These are phyloP conservation scores for Quercus ilex DNA, from an alignment of 306 rosid species.

Conservation along the genomic window DNA sequence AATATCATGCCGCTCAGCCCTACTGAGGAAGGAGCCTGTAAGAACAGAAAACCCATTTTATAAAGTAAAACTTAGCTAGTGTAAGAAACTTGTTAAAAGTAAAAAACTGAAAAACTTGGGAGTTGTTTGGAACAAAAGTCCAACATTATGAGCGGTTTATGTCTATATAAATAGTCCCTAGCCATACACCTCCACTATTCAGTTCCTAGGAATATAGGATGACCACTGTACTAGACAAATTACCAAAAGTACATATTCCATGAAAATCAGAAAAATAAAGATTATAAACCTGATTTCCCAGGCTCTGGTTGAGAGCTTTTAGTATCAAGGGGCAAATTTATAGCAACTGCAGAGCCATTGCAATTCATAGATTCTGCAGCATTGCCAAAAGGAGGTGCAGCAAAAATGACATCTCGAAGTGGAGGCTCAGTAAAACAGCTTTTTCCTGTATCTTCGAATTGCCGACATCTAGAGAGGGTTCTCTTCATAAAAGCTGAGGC, in stretches of 20 bases:
- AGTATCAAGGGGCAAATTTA: conserved; percentile 12
- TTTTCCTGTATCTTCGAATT: conserved; percentile 59
- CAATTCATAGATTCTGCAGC: conserved; percentile 34
- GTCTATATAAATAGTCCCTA: not conserved
- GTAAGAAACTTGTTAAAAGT: not conserved
- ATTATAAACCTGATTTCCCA: conserved; percentile 40
- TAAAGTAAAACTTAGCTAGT: not conserved
- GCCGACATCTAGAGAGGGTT: conserved; percentile 65
- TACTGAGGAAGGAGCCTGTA: conserved; percentile 54
- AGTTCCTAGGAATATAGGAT: not conserved
- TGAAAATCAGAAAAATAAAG: not conserved
- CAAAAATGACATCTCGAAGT: conserved; percentile 51
- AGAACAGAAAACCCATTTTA: conserved; percentile 21
- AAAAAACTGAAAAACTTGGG: not conserved
- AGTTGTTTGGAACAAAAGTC: not conserved
- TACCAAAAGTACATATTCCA: conserved; percentile 10
- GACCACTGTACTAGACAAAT: conserved; percentile 10
- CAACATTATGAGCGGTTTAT: not conserved
- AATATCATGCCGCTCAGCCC: conserved; percentile 34
- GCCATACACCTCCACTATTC: conserved; percentile 1
- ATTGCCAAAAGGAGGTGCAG: conserved; percentile 36
- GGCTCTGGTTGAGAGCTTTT: conserved; percentile 24
- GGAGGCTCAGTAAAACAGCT: conserved; percentile 72
- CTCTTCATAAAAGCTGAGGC: conserved; percentile 77
- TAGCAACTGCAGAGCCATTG: conserved; percentile 17